These are phyloP conservation scores for Agrocybe chaxingu DNA, from an alignment of 768 basidiomycete species.

Conservation along the genomic window DNA sequence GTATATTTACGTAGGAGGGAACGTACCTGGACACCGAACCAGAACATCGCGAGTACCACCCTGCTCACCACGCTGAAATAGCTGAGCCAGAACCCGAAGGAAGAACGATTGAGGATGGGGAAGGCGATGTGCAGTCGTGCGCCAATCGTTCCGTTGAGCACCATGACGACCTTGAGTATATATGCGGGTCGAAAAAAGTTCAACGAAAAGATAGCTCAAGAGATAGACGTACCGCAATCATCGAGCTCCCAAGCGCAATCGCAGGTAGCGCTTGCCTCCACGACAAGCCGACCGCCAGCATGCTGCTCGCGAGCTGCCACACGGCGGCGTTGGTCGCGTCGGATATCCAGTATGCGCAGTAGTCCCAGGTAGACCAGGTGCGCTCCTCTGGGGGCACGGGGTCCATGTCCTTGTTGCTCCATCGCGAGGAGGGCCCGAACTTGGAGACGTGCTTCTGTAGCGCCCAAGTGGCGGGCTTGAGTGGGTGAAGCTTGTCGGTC, in stretches of 20 bases:
- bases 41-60: conserved; percentile 74
- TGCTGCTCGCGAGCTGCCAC: conserved; percentile 69
- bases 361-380: conserved; percentile 71
- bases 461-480: no score
- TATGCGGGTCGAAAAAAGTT: neutral
- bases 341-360: conserved; percentile 59
- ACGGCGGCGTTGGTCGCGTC: conserved; percentile 44
- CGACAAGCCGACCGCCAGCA: conserved; percentile 72
- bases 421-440: conserved; percentile 56
- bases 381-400: conserved; percentile 58
- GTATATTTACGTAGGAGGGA: neutral
- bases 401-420: conserved; percentile 78
- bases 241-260: conserved; percentile 68
- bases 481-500: no score
- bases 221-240: conserved; percentile 50
- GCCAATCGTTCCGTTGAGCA: conserved; percentile 76
- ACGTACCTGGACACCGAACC: conserved; percentile 71
- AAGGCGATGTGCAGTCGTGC: conserved; percentile 78
- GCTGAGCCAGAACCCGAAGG: conserved; percentile 88
- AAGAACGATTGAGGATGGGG: conserved; percentile 75
- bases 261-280: conserved; percentile 70
- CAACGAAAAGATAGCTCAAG: neutral
- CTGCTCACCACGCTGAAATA: conserved; percentile 83
- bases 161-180: conserved; percentile 43
- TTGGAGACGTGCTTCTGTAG: conserved; percentile 2